Evolutionary conservation across 2,329 filamentous ascomycete genomes (phyloP).

Genomic region (Helotiales sp.): DNA sequence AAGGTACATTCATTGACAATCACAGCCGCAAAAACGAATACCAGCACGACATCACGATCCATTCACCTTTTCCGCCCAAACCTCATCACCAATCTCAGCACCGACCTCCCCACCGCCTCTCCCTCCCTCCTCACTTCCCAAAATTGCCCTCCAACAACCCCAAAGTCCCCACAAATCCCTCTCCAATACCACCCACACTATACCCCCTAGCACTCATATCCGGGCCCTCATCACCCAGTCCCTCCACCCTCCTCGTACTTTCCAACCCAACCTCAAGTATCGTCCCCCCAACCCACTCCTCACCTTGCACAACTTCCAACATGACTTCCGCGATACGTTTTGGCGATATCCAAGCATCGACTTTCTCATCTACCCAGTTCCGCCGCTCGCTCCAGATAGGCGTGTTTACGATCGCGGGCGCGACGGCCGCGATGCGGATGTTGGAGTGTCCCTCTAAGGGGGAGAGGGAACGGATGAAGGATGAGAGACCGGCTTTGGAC

Average conservation of each 20-base stretch:
- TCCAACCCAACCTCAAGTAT: conserved; percentile 49
- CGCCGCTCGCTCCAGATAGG: conserved; percentile 30
- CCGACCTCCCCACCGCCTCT: neutral
- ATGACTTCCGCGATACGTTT: conserved; percentile 51
- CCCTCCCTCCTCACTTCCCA: conserved; percentile 10
- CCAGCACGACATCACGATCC: neutral
- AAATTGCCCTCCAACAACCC: conserved; percentile 22
- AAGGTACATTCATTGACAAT: neutral
- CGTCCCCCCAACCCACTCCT: conserved; percentile 46
- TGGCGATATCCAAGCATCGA: conserved; percentile 49
- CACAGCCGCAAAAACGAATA: neutral
- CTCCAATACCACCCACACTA: conserved; percentile 12
- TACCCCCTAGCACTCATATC: conserved; percentile 14
- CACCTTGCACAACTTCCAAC: conserved; percentile 46
- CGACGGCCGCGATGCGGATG: conserved; percentile 50
- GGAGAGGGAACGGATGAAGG: conserved; percentile 49
- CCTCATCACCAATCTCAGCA: neutral
- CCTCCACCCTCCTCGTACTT: conserved; percentile 43
- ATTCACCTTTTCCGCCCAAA: too few relatives aligned
- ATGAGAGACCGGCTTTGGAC: conserved; percentile 53
- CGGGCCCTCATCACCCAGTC: conserved; percentile 44
- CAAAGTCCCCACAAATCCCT: conserved; percentile 11
- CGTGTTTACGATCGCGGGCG: conserved; percentile 48
- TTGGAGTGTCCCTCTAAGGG: conserved; percentile 14
- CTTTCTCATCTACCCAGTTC: conserved; percentile 23